A percentile compares a stretch with the other conserved stretches of the same genome.
Evolutionary conservation across 2,329 filamentous ascomycete species (phyloP).

Genomic region (Pseudogymnoascus destructans): DNA sequence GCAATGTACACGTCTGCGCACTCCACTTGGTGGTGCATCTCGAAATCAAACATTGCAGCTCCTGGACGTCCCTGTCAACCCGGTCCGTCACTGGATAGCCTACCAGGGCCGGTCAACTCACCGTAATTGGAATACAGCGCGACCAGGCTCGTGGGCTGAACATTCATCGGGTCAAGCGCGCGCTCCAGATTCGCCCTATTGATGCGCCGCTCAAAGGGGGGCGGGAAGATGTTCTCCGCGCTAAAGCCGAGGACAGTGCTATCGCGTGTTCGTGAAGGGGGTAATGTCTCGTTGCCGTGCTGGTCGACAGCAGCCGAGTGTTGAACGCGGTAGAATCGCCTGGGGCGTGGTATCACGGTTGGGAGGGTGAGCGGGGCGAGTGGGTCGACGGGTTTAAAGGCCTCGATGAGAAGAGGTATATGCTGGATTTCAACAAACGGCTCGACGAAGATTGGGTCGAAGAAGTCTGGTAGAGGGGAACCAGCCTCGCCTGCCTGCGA

Average conservation of each 20-base stretch:
- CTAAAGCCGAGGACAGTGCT: neutral
- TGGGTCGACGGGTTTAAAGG: neutral
- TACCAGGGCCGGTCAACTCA: neutral
- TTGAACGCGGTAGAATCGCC: neutral
- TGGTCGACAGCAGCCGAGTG: neutral
- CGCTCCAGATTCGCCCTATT: neutral
- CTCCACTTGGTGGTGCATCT: neutral
- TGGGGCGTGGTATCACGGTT: neutral
- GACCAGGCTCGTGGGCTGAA: neutral
- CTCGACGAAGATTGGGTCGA: neutral
- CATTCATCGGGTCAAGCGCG: neutral
- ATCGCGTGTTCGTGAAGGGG: neutral
- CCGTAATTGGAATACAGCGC: neutral
- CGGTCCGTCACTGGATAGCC: neutral
- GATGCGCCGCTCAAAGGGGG: neutral
- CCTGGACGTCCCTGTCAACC: neutral
- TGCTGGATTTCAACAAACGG: neutral
- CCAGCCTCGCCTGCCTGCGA: neutral
- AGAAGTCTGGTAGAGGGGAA: neutral
- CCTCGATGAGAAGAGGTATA: neutral
- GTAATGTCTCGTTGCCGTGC: neutral
- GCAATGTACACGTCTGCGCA: neutral
- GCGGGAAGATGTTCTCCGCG: neutral
- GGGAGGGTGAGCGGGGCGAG: neutral
- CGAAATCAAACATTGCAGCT: neutral